A percentile compares a stretch with the other conserved stretches of the same genome.
Evolutionary conservation across 2,329 filamentous ascomycete species (phyloP).

Genomic region (Botrytis medusae): DNA sequence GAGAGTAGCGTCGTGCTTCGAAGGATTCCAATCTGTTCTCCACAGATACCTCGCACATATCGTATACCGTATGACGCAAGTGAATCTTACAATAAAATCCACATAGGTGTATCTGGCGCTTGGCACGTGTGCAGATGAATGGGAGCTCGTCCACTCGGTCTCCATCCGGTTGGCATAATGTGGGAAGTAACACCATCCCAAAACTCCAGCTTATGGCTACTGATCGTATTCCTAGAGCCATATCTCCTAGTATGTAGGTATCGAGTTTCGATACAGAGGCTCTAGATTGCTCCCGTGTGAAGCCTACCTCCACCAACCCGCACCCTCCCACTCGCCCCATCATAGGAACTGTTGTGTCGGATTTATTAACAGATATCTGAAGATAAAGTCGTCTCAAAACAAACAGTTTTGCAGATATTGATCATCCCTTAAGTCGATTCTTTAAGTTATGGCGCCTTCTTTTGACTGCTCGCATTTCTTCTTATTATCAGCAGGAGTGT

Average conservation of each 20-base stretch:
- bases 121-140: conserved; percentile 13
- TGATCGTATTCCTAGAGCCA: background rate
- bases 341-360: background rate
- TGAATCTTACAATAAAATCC: background rate
- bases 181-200: conserved; percentile 14
- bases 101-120: conserved; percentile 13
- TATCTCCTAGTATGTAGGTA: background rate
- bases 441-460: background rate
- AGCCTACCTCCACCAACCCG: background rate
- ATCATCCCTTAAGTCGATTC: background rate
- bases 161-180: conserved; percentile 7
- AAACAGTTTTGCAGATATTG: background rate
- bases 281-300: background rate
- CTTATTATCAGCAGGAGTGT: background rate
- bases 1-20: conserved; percentile 3
- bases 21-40: background rate
- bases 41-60: conserved; percentile 8
- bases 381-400: conserved; percentile 1
- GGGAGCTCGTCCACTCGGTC: background rate
- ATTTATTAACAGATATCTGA: background rate
- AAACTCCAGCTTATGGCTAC: background rate
- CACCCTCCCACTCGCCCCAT: background rate
- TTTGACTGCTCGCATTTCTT: background rate
- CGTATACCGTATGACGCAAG: background rate
- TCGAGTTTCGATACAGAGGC: background rate